These are phyloP conservation scores for Turritis glabra DNA, from an alignment of 345 rosid genomes.

Conservation along the genomic window DNA sequence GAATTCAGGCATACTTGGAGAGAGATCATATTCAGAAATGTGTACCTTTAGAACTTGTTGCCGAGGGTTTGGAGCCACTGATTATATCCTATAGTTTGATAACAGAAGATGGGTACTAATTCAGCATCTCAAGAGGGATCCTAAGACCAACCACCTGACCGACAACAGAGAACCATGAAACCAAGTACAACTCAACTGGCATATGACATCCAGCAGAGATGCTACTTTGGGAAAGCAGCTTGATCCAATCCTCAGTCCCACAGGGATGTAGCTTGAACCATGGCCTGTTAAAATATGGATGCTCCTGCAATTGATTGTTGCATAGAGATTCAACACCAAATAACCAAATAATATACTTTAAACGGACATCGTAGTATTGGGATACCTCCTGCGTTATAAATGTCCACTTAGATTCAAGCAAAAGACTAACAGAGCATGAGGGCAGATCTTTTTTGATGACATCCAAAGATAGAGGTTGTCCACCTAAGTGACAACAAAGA, in stretches of 20 bases:
- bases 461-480: conserved; percentile 56
- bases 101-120: conserved; percentile 2
- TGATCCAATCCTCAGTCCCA: conserved; percentile 84
- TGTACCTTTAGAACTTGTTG: background rate
- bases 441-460: conserved; percentile 75
- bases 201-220: conserved; percentile 24
- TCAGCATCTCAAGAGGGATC: conserved; percentile 51
- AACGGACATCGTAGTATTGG: background rate
- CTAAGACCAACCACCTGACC: conserved; percentile 77
- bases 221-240: conserved; percentile 58
- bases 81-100: background rate
- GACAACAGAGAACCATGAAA: conserved; percentile 87
- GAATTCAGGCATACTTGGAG: background rate
- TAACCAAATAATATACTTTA: background rate
- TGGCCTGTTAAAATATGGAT: conserved; percentile 79
- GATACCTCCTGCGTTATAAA: conserved; percentile 86
- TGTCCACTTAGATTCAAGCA: conserved; percentile 75
- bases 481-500: conserved; percentile 48
- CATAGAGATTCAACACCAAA: conserved; percentile 1
- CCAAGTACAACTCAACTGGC: conserved; percentile 49
- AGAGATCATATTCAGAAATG: background rate
- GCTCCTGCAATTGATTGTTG: conserved; percentile 56
- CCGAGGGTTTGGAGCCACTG: background rate
- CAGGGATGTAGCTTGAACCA: conserved; percentile 98
- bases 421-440: conserved; percentile 53